These are phyloP conservation scores for Phytophthora idaei DNA, from an alignment of 352 stramenopile species.

Conservation along the genomic window DNA sequence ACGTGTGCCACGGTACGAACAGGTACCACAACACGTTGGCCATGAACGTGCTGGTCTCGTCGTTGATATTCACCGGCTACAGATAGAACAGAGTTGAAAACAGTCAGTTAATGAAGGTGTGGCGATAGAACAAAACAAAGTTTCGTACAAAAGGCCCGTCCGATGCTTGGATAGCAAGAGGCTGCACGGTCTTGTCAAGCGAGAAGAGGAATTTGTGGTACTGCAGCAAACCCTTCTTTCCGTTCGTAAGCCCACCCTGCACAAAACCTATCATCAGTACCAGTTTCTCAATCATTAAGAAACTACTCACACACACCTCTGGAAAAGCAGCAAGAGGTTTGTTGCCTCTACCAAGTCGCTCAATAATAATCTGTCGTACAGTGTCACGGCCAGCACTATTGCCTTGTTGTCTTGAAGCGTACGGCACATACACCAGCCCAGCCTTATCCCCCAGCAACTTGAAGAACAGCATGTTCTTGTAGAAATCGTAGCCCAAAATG, in stretches of 20 bases:
- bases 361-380: slow-evolving; percentile 66
- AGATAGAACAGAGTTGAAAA: neutral
- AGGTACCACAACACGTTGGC: slow-evolving; percentile 81
- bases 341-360: slow-evolving; percentile 52
- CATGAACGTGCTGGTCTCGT: slow-evolving; percentile 76
- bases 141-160: slow-evolving; percentile 70
- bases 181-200: slow-evolving; percentile 63
- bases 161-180: slow-evolving; percentile 61
- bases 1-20: slow-evolving; percentile 74
- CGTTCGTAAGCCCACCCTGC: slow-evolving; percentile 71
- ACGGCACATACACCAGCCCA: slow-evolving; percentile 72
- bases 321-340: slow-evolving; percentile 68
- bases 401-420: slow-evolving; percentile 66
- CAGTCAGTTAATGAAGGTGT: neutral
- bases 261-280: slow-evolving; percentile 1
- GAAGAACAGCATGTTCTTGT: slow-evolving; percentile 82
- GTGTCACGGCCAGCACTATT: slow-evolving; percentile 50
- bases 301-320: slow-evolving; percentile 37
- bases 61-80: slow-evolving; percentile 79
- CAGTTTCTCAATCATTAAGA: neutral
- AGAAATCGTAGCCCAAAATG: slow-evolving; percentile 84
- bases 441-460: slow-evolving; percentile 62
- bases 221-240: slow-evolving; percentile 63
- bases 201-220: slow-evolving; percentile 86
- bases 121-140: neutral